Conservation (phyloP, 2,329 filamentous ascomycete genomes). For the Xylariomycetidae sp. region DNA sequence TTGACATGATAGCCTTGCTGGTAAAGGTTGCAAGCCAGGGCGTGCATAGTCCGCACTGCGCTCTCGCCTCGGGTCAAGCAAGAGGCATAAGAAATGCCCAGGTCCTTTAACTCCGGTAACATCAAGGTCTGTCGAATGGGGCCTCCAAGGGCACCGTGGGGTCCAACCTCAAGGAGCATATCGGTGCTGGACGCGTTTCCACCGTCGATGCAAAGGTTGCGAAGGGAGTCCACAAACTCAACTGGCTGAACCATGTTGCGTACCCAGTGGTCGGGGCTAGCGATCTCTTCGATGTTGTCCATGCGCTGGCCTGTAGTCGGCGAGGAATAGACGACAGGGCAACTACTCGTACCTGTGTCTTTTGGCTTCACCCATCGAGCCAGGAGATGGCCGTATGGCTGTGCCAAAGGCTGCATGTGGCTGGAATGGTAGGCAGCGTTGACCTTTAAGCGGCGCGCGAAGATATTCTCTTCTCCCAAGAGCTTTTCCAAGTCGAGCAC, state of each 20-base stretch:
- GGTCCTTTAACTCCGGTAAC: conserved; percentile 1
- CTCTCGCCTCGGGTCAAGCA: conserved; percentile 1
- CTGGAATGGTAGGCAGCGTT: conserved; percentile 19
- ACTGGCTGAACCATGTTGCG: conserved; percentile 3
- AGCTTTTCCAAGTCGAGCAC: conserved; percentile 4
- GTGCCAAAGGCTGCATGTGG: conserved; percentile 20
- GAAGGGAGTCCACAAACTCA: neutral
- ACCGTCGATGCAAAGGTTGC: neutral
- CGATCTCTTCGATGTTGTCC: conserved; percentile 5
- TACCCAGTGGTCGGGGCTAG: conserved; percentile 30
- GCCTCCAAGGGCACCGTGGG: conserved; percentile 27
- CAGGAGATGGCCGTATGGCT: neutral
- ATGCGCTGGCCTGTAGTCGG: neutral
- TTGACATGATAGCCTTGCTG: conserved; percentile 1
- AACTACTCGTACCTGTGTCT: too few relatives aligned
- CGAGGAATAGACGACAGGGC: neutral
- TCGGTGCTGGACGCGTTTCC: conserved; percentile 1
- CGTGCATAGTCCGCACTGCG: conserved; percentile 1
- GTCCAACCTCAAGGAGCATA: conserved; percentile 9
- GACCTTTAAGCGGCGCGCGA: conserved; percentile 10
- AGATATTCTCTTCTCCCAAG: conserved; percentile 6
- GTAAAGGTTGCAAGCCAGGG: conserved; percentile 1
- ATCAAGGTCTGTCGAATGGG: conserved; percentile 4
- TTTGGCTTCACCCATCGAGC: neutral
- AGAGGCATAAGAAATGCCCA: conserved; percentile 1